Conservation (phyloP, 805 yeast genomes). For the Priceomyces castillae region DNA sequence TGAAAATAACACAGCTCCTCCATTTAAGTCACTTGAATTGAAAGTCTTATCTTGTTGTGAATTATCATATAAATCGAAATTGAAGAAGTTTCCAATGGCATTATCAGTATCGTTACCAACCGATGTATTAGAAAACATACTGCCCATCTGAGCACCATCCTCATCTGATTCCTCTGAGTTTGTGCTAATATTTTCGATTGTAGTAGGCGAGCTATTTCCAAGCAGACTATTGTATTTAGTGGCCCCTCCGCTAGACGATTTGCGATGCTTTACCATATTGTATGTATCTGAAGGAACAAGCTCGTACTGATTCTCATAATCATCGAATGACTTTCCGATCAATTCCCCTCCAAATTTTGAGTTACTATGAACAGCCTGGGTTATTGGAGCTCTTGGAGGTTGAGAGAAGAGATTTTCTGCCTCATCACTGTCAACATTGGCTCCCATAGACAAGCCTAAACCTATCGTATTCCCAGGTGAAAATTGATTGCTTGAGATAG, state of each 20-base stretch:
- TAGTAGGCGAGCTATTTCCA: constrained; percentile 3
- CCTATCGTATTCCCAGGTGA: constrained; percentile 3
- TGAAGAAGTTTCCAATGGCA: neutral
- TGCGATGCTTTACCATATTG: neutral
- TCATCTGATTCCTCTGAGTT: constrained; percentile 4
- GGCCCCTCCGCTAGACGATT: neutral
- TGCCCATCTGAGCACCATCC: neutral
- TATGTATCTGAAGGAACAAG: neutral
- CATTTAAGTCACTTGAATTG: neutral
- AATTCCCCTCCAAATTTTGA: constrained; percentile 35
- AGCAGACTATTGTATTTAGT: neutral
- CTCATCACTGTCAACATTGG: neutral
- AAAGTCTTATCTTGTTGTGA: neutral
- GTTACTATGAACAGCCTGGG: constrained; percentile 6
- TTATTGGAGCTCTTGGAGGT: neutral
- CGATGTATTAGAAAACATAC: neutral
- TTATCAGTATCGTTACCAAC: neutral
- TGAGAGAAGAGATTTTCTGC: neutral
- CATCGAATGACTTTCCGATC: constrained; percentile 32
- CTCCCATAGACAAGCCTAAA: constrained; percentile 2
- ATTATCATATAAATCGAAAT: constrained; percentile 3
- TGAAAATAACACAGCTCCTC: neutral
- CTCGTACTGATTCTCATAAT: constrained; percentile 21
- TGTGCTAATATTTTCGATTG: constrained; percentile 4
- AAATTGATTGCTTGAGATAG: neutral